Percentiles rank a stretch among this genome's conserved stretches.
phyloP scores from a whole-genome alignment of 1,139 yeast species.

The Kluyveromyces marxianus region DNA sequence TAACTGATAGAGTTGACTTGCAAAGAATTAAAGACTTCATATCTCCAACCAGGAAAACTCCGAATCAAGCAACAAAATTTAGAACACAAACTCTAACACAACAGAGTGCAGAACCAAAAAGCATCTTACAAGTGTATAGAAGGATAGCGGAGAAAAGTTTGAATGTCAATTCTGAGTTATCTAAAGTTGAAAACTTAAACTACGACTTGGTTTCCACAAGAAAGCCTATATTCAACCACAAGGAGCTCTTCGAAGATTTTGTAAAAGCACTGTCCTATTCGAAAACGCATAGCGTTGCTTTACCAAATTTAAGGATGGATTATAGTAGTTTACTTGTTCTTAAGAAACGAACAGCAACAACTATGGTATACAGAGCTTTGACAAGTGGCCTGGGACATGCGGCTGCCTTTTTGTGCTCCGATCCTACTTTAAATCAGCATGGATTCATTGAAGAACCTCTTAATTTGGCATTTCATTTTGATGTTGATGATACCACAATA shows the following conservation, averaged over 20 bases:
- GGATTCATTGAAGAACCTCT: conserved; percentile 72
- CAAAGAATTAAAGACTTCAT: conserved; percentile 1
- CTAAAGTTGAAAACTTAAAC: conserved; percentile 15
- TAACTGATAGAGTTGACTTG: conserved; percentile 65
- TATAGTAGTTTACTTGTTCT: conserved; percentile 22
- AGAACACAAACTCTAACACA: no score
- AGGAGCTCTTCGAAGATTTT: conserved; percentile 42
- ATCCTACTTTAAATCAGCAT: conserved; percentile 77
- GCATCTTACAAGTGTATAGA: conserved; percentile 2
- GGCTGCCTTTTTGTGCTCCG: conserved; percentile 60
- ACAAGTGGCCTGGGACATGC: conserved; percentile 73
- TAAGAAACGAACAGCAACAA: conserved; percentile 58
- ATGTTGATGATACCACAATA: conserved; percentile 53
- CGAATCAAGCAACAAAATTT: no score
- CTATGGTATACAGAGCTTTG: conserved; percentile 64
- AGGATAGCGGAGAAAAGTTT: conserved; percentile 8
- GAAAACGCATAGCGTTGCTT: conserved; percentile 20
- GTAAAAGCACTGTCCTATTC: conserved; percentile 39
- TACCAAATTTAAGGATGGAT: conserved; percentile 20
- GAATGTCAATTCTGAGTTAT: conserved; percentile 13
- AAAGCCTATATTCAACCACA: conserved; percentile 2
- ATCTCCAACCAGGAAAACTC: background rate
- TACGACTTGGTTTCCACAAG: conserved; percentile 9
- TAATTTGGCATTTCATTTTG: conserved; percentile 63
- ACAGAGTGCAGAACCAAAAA: background rate